Percentiles rank a stretch among this genome's conserved stretches.
Conservation (phyloP, 768 basidiomycete genomes). For the Mycena kentingensis region DNA sequence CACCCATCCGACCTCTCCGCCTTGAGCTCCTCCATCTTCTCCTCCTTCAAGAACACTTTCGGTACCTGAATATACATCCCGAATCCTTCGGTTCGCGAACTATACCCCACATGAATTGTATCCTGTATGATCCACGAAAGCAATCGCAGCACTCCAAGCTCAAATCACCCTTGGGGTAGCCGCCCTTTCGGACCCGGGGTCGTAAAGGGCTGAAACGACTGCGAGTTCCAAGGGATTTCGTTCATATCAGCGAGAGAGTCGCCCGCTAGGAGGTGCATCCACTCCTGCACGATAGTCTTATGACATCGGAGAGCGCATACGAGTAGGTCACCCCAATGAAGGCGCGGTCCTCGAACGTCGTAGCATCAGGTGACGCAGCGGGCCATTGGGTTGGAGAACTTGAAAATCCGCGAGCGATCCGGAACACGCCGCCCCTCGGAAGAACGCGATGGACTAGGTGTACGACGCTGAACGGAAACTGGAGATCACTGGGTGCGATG, state of each 20-base stretch:
- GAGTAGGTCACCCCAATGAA: slow-evolving; percentile 5
- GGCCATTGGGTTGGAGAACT: background rate
- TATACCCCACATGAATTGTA: background rate
- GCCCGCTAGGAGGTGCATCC: slow-evolving; percentile 8
- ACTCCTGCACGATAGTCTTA: slow-evolving; percentile 3
- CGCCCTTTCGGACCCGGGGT: no score
- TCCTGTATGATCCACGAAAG: background rate
- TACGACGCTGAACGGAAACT: background rate
- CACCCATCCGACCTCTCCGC: slow-evolving; percentile 9
- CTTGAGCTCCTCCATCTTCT: slow-evolving; percentile 11
- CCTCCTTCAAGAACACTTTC: slow-evolving; percentile 8
- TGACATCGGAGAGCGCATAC: slow-evolving; percentile 2
- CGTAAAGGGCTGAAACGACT: no score
- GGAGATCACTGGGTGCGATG: background rate
- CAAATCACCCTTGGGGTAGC: background rate
- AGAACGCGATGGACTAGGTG: no score
- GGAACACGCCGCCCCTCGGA: slow-evolving; percentile 4
- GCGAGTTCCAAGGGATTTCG: slow-evolving; percentile 8
- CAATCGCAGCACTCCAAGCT: background rate
- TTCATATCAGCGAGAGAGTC: background rate
- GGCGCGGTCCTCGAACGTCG: slow-evolving; percentile 7
- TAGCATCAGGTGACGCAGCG: slow-evolving; percentile 4
- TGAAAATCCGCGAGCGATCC: background rate
- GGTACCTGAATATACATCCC: slow-evolving; percentile 14
- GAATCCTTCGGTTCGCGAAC: slow-evolving; percentile 2